A percentile compares a stretch with the other conserved stretches of the same genome.
These are phyloP conservation scores for Aureobasidium sp. DNA, from an alignment of 2,329 filamentous ascomycete genomes.

Conservation along the genomic window DNA sequence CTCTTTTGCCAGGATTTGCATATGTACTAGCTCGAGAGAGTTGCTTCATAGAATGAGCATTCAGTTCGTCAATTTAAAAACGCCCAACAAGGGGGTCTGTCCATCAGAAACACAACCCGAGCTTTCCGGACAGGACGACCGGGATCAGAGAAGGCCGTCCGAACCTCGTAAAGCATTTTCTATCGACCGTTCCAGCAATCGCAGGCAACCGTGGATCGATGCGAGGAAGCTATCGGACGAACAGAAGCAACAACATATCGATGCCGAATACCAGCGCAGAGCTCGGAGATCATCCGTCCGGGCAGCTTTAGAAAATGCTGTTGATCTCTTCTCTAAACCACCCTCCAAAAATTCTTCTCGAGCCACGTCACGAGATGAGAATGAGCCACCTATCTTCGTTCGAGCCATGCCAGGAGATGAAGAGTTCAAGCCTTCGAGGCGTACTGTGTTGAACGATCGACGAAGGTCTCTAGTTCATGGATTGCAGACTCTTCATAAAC, in stretches of 20 bases:
- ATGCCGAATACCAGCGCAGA: background rate
- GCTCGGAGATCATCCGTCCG: constrained; percentile 2
- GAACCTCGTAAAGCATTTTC: background rate
- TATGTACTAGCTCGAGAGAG: background rate
- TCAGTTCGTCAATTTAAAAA: background rate
- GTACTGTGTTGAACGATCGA: background rate
- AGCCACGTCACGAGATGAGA: background rate
- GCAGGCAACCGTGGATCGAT: constrained; percentile 8
- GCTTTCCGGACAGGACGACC: background rate
- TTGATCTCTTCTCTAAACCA: constrained; percentile 2
- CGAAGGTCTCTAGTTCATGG: constrained; percentile 5
- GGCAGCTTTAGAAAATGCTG: background rate
- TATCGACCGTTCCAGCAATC: background rate
- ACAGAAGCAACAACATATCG: constrained; percentile 2
- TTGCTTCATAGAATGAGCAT: background rate
- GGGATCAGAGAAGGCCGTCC: background rate
- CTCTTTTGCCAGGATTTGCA: background rate
- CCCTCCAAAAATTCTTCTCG: background rate
- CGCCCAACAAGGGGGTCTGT: background rate
- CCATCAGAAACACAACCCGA: background rate
- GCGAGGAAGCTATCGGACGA: constrained; percentile 6
- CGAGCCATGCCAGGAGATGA: constrained; percentile 6
- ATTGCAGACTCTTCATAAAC: background rate
- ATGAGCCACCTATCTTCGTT: background rate
- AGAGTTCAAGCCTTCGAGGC: constrained; percentile 1